Conservation (phyloP, 768 basidiomycete genomes). For the Pilatotrama ljubarskyi region DNA sequence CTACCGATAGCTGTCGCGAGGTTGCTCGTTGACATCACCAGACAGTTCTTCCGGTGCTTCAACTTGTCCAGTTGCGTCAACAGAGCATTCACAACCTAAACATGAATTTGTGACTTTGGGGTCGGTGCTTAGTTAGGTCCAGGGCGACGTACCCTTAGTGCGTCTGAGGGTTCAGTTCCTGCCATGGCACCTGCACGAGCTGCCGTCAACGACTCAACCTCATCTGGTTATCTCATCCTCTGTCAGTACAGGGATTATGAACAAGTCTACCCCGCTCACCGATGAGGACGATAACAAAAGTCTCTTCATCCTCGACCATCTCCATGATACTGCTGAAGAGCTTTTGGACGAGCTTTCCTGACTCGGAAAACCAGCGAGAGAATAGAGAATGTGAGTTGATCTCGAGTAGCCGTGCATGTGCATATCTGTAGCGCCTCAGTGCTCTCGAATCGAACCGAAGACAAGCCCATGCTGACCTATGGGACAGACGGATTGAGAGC, state of each 20-base stretch:
- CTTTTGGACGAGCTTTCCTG: conserved; percentile 94
- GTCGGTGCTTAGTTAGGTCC: not conserved
- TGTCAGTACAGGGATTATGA: conserved; percentile 2
- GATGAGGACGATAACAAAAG: conserved; percentile 92
- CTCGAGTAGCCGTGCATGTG: conserved; percentile 85
- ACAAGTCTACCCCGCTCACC: conserved; percentile 46
- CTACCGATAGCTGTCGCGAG: conserved; percentile 90
- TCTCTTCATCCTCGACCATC: conserved; percentile 87
- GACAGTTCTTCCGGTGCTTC: conserved; percentile 88
- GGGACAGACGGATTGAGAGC: conserved; percentile 84
- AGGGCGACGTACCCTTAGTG: conserved; percentile 65
- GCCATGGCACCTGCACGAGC: conserved; percentile 93
- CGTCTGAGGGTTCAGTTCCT: conserved; percentile 95
- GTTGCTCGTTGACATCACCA: conserved; percentile 97
- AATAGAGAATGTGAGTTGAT: conserved; percentile 99
- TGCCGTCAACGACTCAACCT: conserved; percentile 94
- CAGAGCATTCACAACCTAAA: conserved; percentile 93
- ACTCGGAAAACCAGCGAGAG: conserved; percentile 99
- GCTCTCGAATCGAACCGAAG: not conserved
- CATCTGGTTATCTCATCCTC: conserved; percentile 53
- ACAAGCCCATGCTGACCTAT: conserved; percentile 53
- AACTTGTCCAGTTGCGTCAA: conserved; percentile 96
- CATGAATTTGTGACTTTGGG: not conserved
- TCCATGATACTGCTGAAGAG: conserved; percentile 88
- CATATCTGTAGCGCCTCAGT: conserved; percentile 55